Evolutionary conservation across 2,329 filamentous ascomycete species (phyloP).

Genomic region (Didymella arachidicola): DNA sequence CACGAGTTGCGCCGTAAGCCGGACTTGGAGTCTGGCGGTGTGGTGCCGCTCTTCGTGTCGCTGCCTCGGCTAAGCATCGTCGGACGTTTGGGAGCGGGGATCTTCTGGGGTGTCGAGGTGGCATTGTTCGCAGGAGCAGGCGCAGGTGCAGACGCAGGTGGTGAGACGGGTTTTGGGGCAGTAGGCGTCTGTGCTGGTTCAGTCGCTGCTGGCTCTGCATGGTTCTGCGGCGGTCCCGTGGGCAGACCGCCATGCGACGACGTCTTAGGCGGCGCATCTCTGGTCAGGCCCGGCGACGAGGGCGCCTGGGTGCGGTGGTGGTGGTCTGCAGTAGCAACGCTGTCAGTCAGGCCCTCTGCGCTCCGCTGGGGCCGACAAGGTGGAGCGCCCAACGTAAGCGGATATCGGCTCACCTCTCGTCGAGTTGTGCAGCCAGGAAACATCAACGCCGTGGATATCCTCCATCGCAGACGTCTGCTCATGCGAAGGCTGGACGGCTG

Average conservation of each 20-base stretch:
- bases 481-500: slow-evolving; percentile 31
- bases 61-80: slow-evolving; percentile 53
- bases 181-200: slow-evolving; percentile 23
- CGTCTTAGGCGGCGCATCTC: slow-evolving; percentile 47
- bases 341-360: slow-evolving; percentile 32
- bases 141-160: slow-evolving; percentile 32
- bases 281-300: slow-evolving; percentile 45
- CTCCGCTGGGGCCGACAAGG: slow-evolving; percentile 29
- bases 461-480: slow-evolving; percentile 66
- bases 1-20: slow-evolving; percentile 74
- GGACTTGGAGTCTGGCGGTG: slow-evolving; percentile 41
- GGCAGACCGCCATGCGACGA: slow-evolving; percentile 46
- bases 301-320: slow-evolving; percentile 49
- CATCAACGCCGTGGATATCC: slow-evolving; percentile 81
- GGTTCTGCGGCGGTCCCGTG: slow-evolving; percentile 24
- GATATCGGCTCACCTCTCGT: slow-evolving; percentile 72
- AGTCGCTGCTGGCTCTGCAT: slow-evolving; percentile 27
- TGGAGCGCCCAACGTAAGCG: slow-evolving; percentile 35
- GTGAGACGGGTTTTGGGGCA: slow-evolving; percentile 28
- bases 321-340: slow-evolving; percentile 35
- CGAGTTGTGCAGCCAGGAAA: slow-evolving; percentile 88
- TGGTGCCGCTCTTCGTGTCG: slow-evolving; percentile 46
- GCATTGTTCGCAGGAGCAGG: slow-evolving; percentile 26
- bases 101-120: slow-evolving; percentile 37
- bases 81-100: slow-evolving; percentile 49